phyloP scores from a whole-genome alignment of 2,329 filamentous ascomycete species.

The Periconia macrospinosa region DNA sequence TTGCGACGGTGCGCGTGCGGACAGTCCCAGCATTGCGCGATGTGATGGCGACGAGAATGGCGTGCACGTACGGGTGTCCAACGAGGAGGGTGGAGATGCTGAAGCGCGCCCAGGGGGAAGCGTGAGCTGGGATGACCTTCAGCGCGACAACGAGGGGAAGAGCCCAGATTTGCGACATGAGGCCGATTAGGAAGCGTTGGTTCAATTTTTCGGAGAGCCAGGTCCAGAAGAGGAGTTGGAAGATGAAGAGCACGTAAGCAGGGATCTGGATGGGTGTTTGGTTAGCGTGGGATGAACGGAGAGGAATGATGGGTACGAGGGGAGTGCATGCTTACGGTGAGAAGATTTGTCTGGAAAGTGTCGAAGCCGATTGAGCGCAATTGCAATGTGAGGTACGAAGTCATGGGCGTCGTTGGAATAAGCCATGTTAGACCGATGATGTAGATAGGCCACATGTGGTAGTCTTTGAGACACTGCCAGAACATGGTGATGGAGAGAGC shows the following conservation, averaged over 20 bases:
- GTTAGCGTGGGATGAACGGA: not conserved
- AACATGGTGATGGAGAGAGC: slow-evolving; percentile 53
- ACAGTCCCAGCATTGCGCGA: slow-evolving; percentile 48
- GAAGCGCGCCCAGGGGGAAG: slow-evolving; percentile 44
- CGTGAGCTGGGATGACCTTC: slow-evolving; percentile 29
- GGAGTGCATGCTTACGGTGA: slow-evolving; percentile 27
- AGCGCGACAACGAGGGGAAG: slow-evolving; percentile 44
- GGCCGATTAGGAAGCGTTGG: slow-evolving; percentile 53
- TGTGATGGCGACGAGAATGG: slow-evolving; percentile 48
- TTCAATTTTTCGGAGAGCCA: slow-evolving; percentile 55
- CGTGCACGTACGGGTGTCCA: slow-evolving; percentile 48
- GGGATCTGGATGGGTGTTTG: slow-evolving; percentile 35
- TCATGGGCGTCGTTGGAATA: slow-evolving; percentile 36
- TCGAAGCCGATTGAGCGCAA: slow-evolving; percentile 37
- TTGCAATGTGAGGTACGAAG: slow-evolving; percentile 40
- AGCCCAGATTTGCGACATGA: slow-evolving; percentile 44
- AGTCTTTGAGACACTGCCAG: slow-evolving; percentile 55
- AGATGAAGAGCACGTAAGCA: slow-evolving; percentile 50
- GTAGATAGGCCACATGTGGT: slow-evolving; percentile 56
- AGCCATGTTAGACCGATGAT: slow-evolving; percentile 38
- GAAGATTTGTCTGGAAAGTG: slow-evolving; percentile 43
- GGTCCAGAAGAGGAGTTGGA: slow-evolving; percentile 55
- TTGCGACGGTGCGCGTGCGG: slow-evolving; percentile 47
- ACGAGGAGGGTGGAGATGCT: slow-evolving; percentile 44
- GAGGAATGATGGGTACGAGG: not conserved